phyloP scores from a whole-genome alignment of 768 basidiomycete species.

The Russula brevipes region DNA sequence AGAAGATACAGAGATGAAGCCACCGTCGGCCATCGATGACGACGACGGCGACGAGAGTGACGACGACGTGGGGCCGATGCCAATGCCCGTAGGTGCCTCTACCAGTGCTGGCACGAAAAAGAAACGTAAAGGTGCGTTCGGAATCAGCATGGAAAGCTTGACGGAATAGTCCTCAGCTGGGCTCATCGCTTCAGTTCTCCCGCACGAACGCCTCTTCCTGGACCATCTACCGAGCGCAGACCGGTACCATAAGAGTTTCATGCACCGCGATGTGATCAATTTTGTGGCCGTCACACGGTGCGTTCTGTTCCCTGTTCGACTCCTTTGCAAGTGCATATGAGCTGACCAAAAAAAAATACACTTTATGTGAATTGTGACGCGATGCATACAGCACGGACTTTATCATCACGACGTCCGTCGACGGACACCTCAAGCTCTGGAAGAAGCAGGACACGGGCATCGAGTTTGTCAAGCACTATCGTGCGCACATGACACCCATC shows the following conservation, averaged over 20 bases:
- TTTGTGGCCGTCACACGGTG: slow-evolving; percentile 87
- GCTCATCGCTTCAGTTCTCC: slow-evolving; percentile 56
- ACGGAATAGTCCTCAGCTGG: neutral
- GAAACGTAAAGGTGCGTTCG: slow-evolving; percentile 69
- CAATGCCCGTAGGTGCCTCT: slow-evolving; percentile 51
- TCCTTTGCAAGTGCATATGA: neutral
- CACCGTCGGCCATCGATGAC: slow-evolving; percentile 36
- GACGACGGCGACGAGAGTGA: slow-evolving; percentile 54
- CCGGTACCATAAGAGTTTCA: slow-evolving; percentile 95
- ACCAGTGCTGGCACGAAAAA: slow-evolving; percentile 49
- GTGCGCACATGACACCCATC: slow-evolving; percentile 81
- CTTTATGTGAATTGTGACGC: neutral
- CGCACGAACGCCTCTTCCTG: slow-evolving; percentile 88
- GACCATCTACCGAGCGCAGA: slow-evolving; percentile 89
- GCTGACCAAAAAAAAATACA: neutral
- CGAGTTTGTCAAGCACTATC: slow-evolving; percentile 98
- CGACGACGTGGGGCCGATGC: slow-evolving; percentile 88
- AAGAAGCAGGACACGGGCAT: slow-evolving; percentile 95
- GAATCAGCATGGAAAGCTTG: neutral
- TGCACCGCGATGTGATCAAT: slow-evolving; percentile 93
- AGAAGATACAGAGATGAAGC: slow-evolving; percentile 29
- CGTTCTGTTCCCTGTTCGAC: slow-evolving; percentile 27
- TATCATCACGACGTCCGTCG: slow-evolving; percentile 87
- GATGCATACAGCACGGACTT: slow-evolving; percentile 70
- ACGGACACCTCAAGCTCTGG: slow-evolving; percentile 98